Percentiles rank a stretch among this genome's conserved stretches.
Conservation (phyloP, 768 basidiomycete genomes). For the Trametes coccinea region DNA sequence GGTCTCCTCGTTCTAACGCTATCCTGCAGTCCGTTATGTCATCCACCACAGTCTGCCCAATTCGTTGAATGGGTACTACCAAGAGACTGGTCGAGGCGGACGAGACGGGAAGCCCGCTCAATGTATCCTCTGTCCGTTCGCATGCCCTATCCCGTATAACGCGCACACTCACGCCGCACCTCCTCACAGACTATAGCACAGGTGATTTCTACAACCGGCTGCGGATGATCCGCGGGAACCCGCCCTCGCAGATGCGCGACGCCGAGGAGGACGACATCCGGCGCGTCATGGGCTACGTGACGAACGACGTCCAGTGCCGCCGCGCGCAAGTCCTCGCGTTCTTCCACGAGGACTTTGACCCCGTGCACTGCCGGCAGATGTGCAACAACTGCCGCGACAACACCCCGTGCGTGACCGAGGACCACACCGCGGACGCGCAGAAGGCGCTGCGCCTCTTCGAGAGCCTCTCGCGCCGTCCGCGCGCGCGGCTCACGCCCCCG, state of each 20-base stretch:
- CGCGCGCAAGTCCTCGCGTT: conserved; percentile 85
- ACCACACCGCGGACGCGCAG: conserved; percentile 31
- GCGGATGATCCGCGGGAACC: conserved; percentile 60
- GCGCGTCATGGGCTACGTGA: conserved; percentile 77
- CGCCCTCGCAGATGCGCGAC: conserved; percentile 54
- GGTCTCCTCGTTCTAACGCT: background rate
- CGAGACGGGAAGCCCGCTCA: conserved; percentile 83
- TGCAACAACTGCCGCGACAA: conserved; percentile 84
- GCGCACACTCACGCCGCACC: background rate
- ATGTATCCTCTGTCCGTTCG: conserved; percentile 75
- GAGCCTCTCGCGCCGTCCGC: background rate
- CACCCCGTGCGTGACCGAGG: background rate
- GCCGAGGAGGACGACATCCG: conserved; percentile 59
- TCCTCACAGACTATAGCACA: conserved; percentile 59
- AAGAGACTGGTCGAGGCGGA: conserved; percentile 97
- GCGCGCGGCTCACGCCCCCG: conserved; percentile 49
- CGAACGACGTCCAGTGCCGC: conserved; percentile 82
- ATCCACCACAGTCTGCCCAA: conserved; percentile 85
- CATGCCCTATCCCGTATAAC: no score
- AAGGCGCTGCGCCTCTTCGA: conserved; percentile 4
- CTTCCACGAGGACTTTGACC: conserved; percentile 82
- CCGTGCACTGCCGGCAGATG: conserved; percentile 57
- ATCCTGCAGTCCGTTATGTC: conserved; percentile 76
- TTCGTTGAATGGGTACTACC: conserved; percentile 86
- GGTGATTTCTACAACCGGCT: conserved; percentile 56